Conservation (phyloP, 2,329 filamentous ascomycete genomes). For the Paecilomyces fulvus region DNA sequence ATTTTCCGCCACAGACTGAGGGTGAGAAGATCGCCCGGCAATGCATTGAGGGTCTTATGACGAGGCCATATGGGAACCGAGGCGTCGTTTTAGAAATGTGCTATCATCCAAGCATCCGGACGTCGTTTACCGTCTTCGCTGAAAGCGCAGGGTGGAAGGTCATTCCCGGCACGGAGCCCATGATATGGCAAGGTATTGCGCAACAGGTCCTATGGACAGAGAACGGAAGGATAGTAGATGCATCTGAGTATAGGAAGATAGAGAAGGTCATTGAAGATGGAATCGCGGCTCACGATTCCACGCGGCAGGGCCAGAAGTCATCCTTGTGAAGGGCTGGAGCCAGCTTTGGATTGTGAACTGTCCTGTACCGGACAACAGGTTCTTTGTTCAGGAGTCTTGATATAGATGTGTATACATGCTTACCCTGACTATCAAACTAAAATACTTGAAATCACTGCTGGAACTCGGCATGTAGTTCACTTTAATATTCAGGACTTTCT, state of each 20-base stretch:
- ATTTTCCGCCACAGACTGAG: conserved; percentile 8
- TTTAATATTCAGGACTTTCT: too few relatives aligned
- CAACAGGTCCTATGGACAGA: conserved; percentile 16
- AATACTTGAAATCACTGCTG: too few relatives aligned
- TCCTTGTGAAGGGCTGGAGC: background rate
- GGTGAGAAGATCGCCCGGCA: conserved; percentile 7
- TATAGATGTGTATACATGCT: background rate
- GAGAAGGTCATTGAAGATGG: background rate
- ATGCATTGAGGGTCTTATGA: background rate
- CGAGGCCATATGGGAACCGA: background rate
- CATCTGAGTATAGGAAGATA: background rate
- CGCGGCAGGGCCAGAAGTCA: background rate
- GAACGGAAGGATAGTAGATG: background rate
- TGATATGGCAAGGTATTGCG: conserved; percentile 13
- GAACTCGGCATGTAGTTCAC: too few relatives aligned
- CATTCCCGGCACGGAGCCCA: conserved; percentile 12
- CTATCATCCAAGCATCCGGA: conserved; percentile 13
- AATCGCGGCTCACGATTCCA: background rate
- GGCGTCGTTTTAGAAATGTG: conserved; percentile 19
- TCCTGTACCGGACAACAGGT: background rate
- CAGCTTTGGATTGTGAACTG: background rate
- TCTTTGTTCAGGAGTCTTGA: background rate
- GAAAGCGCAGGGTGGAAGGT: conserved; percentile 11
- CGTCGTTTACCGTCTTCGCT: conserved; percentile 8
- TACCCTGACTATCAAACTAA: too few relatives aligned